phyloP scores from a whole-genome alignment of 805 yeast species.

The Candida ovalis region DNA sequence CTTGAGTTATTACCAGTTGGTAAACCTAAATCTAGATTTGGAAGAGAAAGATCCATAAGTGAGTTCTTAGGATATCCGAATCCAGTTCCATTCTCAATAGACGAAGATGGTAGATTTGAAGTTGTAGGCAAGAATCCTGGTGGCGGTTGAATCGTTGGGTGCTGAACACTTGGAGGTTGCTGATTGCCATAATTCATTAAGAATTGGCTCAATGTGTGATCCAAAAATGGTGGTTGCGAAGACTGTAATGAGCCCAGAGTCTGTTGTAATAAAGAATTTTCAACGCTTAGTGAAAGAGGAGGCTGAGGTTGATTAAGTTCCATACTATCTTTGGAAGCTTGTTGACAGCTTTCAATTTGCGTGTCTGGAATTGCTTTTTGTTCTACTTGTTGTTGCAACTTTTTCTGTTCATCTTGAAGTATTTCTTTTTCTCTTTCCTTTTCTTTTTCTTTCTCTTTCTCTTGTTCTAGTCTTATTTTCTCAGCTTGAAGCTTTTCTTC shows the following conservation, averaged over 20 bases:
- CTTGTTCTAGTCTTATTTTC: conserved; percentile 11
- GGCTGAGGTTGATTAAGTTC: background rate
- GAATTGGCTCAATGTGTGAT: conserved; percentile 16
- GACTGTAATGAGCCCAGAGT: background rate
- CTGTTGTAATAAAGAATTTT: background rate
- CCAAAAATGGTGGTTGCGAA: conserved; percentile 9
- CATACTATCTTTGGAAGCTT: background rate
- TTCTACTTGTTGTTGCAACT: background rate
- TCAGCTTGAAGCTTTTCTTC: conserved; percentile 34
- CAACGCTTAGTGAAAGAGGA: background rate
- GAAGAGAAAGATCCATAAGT: conserved; percentile 13
- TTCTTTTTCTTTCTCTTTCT: conserved; percentile 21
- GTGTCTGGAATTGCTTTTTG: background rate
- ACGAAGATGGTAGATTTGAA: background rate
- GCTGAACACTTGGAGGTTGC: background rate
- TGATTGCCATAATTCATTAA: conserved; percentile 10
- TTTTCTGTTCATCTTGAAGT: conserved; percentile 5
- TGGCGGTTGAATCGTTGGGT: conserved; percentile 2
- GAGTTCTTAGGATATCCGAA: conserved; percentile 6
- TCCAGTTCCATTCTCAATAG: background rate
- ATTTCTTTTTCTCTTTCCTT: conserved; percentile 30
- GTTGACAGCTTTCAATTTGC: background rate
- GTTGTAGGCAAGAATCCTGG: conserved; percentile 1
- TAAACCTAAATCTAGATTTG: conserved; percentile 5
- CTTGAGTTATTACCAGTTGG: background rate